Evolutionary conservation across 352 stramenopile genomes (phyloP), one percentile per base, ranked within the genome.

Genomic region (Globisporangium cystogenes): DNA sequence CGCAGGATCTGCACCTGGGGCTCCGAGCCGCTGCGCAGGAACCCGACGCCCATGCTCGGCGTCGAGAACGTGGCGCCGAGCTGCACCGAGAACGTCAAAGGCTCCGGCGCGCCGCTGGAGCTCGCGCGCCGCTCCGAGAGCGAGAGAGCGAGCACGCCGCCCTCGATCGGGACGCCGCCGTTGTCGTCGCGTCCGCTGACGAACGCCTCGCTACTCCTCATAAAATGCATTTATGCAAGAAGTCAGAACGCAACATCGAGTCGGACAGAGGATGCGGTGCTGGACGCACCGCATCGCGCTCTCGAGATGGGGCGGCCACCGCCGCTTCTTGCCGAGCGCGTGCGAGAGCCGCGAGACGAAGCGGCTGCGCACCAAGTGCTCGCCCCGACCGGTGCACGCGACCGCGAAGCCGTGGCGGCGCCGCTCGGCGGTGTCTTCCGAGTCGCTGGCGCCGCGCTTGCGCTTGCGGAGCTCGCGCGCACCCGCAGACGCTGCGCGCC

Each of bases 1-100:
- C 72, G 72, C 35, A 87, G 63, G 15, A 87, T 69, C 56, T 87
- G 65, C 1, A 83, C 65, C n/a, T 73, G 67, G 2, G 63, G 60
- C 8, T 47, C 26, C 5, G 53, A 44, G 43, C 52, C 20, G 21
- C 62, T 70, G 26, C 70, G 65, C 36, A 75, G 47, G 48, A 76
- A 80, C 4, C 79, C 79, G 5, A 87, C 74, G 16, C 69, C 79
- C 72, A 90, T 90, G 40, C 76, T 77, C 1, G 74, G 70, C 14
- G 79, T 90, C 29, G 79, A 80, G 51, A 87, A 87, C 10, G 76
- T 76, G 18, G 54, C 72, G 18, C 72, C 74, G 3, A 90, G 48
- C n/a, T 86, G 65, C 18, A 85, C 59, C n/a, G 23, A 33, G 10
- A 49, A 35, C 1, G 8, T 14, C 11, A 5, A 29, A 5, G 26